Evolutionary conservation across 495 filamentous ascomycete genomes (phyloP).

Genomic region (Talaromyces proteolyticus): DNA sequence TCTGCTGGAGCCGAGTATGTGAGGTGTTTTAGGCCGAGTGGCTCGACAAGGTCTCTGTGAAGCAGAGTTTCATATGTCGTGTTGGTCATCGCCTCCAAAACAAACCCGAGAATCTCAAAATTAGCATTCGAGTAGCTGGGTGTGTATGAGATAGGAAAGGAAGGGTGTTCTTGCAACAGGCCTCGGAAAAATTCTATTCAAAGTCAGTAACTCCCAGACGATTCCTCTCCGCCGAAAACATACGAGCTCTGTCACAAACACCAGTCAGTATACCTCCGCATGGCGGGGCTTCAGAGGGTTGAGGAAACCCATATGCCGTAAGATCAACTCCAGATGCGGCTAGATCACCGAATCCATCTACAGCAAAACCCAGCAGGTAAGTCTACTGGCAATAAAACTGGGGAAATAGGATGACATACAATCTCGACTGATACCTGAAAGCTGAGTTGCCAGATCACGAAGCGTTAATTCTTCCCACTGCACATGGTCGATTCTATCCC

Average conservation of each 20-base stretch:
- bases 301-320: conserved; percentile 27
- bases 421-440: conserved; percentile 40
- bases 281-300: conserved; percentile 13
- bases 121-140: conserved; percentile 56
- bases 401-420: conserved; percentile 19
- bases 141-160: conserved; percentile 40
- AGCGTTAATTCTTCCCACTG: conserved; percentile 47
- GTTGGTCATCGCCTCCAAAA: conserved; percentile 32
- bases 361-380: background rate
- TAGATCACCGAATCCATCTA: conserved; percentile 16
- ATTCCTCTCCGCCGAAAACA: background rate
- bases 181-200: conserved; percentile 46
- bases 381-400: too few relatives aligned
- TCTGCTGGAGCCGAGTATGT: conserved; percentile 24
- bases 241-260: conserved; percentile 17
- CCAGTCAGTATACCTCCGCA: conserved; percentile 11
- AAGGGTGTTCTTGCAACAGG: conserved; percentile 38
- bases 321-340: conserved; percentile 3
- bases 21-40: conserved; percentile 31
- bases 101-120: conserved; percentile 51
- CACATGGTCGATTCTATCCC: conserved; percentile 30
- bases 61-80: conserved; percentile 9
- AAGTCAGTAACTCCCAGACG: background rate
- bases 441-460: conserved; percentile 37
- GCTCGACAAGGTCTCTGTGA: conserved; percentile 22